phyloP scores from a whole-genome alignment of 2,329 filamentous ascomycete species.

The Amylocarpus encephaloides region DNA sequence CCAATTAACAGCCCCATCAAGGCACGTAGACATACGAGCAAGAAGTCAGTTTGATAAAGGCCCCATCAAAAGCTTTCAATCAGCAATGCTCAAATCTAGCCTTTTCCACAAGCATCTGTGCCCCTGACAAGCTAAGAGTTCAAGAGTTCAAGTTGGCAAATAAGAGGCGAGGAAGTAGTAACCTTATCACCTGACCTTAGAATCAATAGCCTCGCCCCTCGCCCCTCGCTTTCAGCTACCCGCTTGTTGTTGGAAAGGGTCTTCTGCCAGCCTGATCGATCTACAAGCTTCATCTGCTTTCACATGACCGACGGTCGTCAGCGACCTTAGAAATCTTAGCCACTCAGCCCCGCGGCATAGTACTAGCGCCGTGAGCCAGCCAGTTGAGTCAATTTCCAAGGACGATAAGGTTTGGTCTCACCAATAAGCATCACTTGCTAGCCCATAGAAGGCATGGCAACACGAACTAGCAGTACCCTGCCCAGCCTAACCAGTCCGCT shows the following conservation, averaged over 20 bases:
- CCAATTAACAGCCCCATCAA: no score
- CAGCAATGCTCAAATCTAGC: no score
- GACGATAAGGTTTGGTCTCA: not conserved
- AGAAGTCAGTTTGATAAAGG: no score
- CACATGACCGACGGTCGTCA: not conserved
- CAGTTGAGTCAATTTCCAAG: not conserved
- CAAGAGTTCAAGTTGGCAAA: not conserved
- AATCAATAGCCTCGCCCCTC: not conserved
- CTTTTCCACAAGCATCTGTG: no score
- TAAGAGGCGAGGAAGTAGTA: not conserved
- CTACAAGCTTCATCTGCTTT: not conserved
- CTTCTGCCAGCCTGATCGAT: not conserved
- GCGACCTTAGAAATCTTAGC: not conserved
- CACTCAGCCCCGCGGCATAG: slow-evolving; percentile 2
- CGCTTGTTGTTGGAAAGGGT: not conserved
- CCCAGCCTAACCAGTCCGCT: not conserved
- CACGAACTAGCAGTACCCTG: not conserved
- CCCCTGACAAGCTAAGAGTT: not conserved
- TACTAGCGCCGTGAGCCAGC: not conserved
- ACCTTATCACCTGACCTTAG: not conserved
- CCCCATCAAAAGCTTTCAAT: no score
- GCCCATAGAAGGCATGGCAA: not conserved
- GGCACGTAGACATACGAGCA: no score
- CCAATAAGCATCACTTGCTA: not conserved
- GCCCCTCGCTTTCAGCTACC: not conserved